phyloP scores from a whole-genome alignment of 805 yeast genomes.

The Vanderwaltozyma polyspora region DNA sequence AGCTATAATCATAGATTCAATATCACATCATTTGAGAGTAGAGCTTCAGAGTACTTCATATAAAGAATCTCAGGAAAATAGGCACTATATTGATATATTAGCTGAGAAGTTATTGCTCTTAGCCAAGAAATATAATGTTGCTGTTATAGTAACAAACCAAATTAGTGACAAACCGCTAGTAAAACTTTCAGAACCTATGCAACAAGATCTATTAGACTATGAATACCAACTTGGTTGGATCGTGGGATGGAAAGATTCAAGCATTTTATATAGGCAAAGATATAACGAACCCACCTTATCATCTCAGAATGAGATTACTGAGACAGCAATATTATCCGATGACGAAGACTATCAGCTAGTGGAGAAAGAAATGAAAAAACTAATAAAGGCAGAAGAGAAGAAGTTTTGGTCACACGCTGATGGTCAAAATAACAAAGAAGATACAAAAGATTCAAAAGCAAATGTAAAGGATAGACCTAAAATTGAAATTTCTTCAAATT shows the following conservation, averaged over 20 bases:
- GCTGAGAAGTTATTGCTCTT: conserved; percentile 39
- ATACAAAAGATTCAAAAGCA: neutral
- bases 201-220: conserved; percentile 25
- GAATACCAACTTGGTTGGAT: conserved; percentile 64
- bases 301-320: neutral
- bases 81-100: conserved; percentile 32
- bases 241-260: conserved; percentile 58
- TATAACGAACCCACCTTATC: conserved; percentile 6
- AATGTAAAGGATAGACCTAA: neutral
- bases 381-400: conserved; percentile 1
- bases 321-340: conserved; percentile 18
- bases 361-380: conserved; percentile 12
- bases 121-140: conserved; percentile 38
- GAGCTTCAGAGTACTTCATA: conserved; percentile 36
- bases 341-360: conserved; percentile 21
- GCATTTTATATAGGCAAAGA: conserved; percentile 25
- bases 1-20: conserved; percentile 65
- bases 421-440: neutral
- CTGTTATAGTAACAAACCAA: conserved; percentile 69
- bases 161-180: conserved; percentile 46
- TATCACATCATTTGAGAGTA: conserved; percentile 69
- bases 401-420: neutral
- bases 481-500: neutral
- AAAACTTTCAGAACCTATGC: conserved; percentile 3
- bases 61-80: conserved; percentile 30